Base-by-base conservation (phyloP, 257 asterid genomes). In the Leptodermis oblonga region DNA sequence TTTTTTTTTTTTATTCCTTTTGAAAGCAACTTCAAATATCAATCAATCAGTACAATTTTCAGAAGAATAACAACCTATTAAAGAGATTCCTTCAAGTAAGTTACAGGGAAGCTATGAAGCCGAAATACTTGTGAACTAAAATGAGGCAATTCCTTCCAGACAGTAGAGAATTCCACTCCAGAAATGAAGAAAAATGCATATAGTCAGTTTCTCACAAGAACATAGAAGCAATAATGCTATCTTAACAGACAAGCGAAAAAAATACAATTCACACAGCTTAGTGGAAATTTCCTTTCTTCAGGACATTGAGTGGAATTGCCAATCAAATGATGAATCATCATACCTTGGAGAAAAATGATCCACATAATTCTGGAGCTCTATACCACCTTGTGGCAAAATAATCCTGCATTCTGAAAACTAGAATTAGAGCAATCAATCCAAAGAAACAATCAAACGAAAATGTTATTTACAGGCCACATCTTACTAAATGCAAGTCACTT, bases 321-420 rank as follows among this genome's bases (percentile, higher is more conserved):
- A 66, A 65, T 31, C 55, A 43, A 68, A 25, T 53, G 69, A 53
- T 42, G 17, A 1, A 20, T 52, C 59, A 73, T 45, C 34, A 68
- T 77, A 85, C 96, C 96, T 90, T 88, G 0, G 97, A 92, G 87
- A 88, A 92, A 74, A 92, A 92, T 45, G 97, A 90, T 49, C 98
- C 98, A 67, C 97, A 90, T 70, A 88, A 81, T 73, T 90, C 97
- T 52, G 97, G 97, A 78, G 97, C 95, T 61, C 95, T 88, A 67
- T 90, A 90, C 97, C 97, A 90, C 78, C 97, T 87, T 52, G 97
- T 88, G 66, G 98, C 98, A 62, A 92, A 92, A 70, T 92, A 92
- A 82, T 92, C 97, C 97, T 92, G 89, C 65, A 11, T 22, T 63
- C 61, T 70, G 56, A 63, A 64, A 62, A 59, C 25, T n/a, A 49